phyloP scores from a whole-genome alignment of 176 grass and related monocot species.

The Triticum dicoccoides region DNA sequence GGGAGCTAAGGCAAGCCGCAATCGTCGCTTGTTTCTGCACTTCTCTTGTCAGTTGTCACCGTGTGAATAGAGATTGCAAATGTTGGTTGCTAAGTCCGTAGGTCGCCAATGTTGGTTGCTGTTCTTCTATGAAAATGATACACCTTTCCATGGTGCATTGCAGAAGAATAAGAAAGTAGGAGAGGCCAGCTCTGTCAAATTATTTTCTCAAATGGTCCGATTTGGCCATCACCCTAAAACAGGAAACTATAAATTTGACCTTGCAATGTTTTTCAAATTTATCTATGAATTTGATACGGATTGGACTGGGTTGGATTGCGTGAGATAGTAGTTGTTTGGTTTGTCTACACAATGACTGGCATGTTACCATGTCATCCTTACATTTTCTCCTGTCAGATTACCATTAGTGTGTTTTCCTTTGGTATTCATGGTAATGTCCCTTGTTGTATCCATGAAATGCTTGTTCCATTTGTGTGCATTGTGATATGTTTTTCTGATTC shows the following conservation, averaged over 20 bases:
- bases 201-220: too few relatives aligned
- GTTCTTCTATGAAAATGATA: too few relatives aligned
- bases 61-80: neutral
- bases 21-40: neutral
- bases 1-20: neutral
- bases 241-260: neutral
- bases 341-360: neutral
- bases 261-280: neutral
- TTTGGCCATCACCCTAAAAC: too few relatives aligned
- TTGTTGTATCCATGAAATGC: neutral
- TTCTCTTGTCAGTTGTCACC: neutral
- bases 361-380: neutral
- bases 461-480: constrained; percentile 2
- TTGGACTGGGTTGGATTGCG: neutral
- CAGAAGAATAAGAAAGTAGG: too few relatives aligned
- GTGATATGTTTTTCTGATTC: neutral
- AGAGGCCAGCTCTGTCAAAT: too few relatives aligned
- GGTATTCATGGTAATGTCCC: neutral
- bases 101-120: too few relatives aligned
- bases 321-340: neutral
- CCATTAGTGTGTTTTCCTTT: constrained; percentile 3
- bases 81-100: neutral
- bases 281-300: neutral
- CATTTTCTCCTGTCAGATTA: neutral
- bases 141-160: too few relatives aligned